Evolutionary conservation across 2,329 filamentous ascomycete genomes (phyloP).

Genomic region (Exophiala sp.): DNA sequence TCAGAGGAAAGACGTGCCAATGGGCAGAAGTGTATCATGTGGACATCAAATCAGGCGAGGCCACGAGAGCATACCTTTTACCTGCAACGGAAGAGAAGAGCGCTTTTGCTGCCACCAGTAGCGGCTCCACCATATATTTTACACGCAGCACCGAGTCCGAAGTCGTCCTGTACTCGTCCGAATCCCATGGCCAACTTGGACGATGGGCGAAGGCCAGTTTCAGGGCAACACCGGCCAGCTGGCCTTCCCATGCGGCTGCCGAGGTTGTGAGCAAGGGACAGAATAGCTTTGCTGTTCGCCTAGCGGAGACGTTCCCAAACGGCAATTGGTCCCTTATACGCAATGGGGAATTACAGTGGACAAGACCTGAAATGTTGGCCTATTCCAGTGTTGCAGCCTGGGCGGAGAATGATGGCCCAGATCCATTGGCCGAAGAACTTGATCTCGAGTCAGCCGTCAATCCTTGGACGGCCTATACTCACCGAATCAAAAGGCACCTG

Average conservation of each 20-base stretch:
- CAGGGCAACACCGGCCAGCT: constrained; percentile 38
- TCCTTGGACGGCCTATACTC: constrained; percentile 72
- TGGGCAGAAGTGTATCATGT: constrained; percentile 84
- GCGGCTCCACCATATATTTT: constrained; percentile 80
- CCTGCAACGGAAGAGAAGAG: constrained; percentile 65
- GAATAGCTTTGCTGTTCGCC: constrained; percentile 68
- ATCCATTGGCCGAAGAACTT: constrained; percentile 70
- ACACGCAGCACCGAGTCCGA: constrained; percentile 73
- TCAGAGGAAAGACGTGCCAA: constrained; percentile 61
- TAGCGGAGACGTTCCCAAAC: constrained; percentile 59
- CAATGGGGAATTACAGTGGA: constrained; percentile 77
- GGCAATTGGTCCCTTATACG: constrained; percentile 77
- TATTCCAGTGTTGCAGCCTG: constrained; percentile 72
- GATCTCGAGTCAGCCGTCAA: constrained; percentile 83
- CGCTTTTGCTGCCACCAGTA: constrained; percentile 70
- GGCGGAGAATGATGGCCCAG: constrained; percentile 67
- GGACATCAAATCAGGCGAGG: constrained; percentile 60
- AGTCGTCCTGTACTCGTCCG: constrained; percentile 66
- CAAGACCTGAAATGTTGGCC: constrained; percentile 73
- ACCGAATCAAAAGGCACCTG: constrained; percentile 76
- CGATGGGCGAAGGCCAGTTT: constrained; percentile 58
- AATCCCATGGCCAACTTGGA: constrained; percentile 67
- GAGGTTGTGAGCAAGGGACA: constrained; percentile 71
- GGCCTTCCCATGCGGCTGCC: constrained; percentile 53
- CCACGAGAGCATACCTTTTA: constrained; percentile 74